phyloP scores from a whole-genome alignment of 768 basidiomycete species.

The Mycena filopes region DNA sequence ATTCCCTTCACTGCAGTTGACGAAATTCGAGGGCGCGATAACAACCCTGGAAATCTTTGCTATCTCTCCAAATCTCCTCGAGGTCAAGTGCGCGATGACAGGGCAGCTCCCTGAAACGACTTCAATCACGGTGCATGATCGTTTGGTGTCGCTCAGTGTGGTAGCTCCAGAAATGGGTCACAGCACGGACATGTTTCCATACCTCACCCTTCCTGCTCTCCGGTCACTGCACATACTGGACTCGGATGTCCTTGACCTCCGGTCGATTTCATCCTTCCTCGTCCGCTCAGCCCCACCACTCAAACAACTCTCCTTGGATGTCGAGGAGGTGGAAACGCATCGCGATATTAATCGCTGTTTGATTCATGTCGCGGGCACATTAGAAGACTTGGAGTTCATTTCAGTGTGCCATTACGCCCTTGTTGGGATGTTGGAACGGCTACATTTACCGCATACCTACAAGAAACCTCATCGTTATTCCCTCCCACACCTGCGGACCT shows the following conservation, averaged over 20 bases:
- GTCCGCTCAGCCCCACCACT: constrained; percentile 4
- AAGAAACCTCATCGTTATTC: too few species aligned
- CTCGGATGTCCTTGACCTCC: neutral
- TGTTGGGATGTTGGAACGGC: too few species aligned
- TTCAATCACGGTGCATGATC: neutral
- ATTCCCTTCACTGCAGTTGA: neutral
- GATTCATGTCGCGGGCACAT: neutral
- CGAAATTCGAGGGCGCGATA: constrained; percentile 2
- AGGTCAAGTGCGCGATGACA: neutral
- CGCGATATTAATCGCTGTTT: too few species aligned
- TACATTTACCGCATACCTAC: too few species aligned
- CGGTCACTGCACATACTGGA: neutral
- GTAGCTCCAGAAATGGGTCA: neutral
- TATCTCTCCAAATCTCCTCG: neutral
- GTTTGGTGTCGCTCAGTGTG: constrained; percentile 1
- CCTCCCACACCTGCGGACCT: too few species aligned
- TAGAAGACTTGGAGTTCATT: neutral
- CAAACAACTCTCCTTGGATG: neutral
- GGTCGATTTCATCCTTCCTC: neutral
- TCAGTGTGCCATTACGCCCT: too few species aligned
- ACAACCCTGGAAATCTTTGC: neutral
- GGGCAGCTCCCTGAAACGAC: too few species aligned
- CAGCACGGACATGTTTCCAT: neutral
- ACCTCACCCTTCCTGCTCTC: constrained; percentile 5
- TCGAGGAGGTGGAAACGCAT: neutral